Conservation (phyloP, 2,329 filamentous ascomycete species). For the Fusarium nurragi region DNA sequence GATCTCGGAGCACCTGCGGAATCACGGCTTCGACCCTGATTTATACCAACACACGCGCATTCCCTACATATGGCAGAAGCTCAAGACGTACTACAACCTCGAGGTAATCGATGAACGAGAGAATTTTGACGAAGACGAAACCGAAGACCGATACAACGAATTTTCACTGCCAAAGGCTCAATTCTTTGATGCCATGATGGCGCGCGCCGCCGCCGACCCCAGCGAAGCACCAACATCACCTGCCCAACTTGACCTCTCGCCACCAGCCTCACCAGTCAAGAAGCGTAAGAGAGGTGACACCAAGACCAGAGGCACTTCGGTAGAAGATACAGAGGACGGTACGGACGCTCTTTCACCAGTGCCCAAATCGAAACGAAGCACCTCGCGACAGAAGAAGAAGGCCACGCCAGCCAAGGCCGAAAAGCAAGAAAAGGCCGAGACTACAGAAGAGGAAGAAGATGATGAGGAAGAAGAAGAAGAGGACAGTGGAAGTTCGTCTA, state of each 20-base stretch:
- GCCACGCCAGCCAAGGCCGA: constrained; percentile 55
- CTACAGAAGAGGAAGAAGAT: constrained; percentile 48
- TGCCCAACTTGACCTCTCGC: constrained; percentile 54
- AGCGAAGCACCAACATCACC: constrained; percentile 61
- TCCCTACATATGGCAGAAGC: constrained; percentile 90
- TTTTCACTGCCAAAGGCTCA: constrained; percentile 67
- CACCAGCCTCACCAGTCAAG: constrained; percentile 47
- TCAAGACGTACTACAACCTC: constrained; percentile 85
- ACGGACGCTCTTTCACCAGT: constrained; percentile 52
- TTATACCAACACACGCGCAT: constrained; percentile 83
- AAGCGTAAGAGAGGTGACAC: constrained; percentile 59
- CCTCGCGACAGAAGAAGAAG: constrained; percentile 56
- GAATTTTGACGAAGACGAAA: constrained; percentile 68
- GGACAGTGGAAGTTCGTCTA: constrained; percentile 49
- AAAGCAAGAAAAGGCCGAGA: constrained; percentile 50
- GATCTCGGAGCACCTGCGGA: constrained; percentile 81
- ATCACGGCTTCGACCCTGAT: constrained; percentile 80
- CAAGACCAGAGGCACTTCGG: constrained; percentile 54
- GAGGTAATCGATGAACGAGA: constrained; percentile 87
- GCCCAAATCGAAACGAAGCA: constrained; percentile 53
- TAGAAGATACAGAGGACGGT: constrained; percentile 60
- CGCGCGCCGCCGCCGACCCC: constrained; percentile 55
- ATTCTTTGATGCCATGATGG: constrained; percentile 59
- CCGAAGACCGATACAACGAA: constrained; percentile 70
- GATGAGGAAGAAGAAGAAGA: constrained; percentile 53